Base-by-base conservation (phyloP, 306 rosid species). In the Corylus heterophylla region DNA sequence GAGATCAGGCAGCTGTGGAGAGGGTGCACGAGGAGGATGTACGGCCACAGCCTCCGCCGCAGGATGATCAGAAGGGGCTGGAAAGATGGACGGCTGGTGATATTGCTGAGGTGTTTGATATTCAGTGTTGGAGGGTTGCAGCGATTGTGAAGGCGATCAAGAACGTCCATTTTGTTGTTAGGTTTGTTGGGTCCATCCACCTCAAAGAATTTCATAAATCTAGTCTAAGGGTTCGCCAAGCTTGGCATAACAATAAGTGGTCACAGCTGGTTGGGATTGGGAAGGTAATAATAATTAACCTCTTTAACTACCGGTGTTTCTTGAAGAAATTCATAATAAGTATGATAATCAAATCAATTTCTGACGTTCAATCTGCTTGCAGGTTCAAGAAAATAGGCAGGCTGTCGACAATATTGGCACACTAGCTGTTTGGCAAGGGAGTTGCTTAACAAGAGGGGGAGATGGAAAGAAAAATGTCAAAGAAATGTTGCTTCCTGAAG, bases 231-330 rank as follows among this genome's bases (percentile, higher is more conserved):
- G 55, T 63, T 58, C 66, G 69, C 22, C 81, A 66, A 63, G 75
- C 58, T 54, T 82, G 82, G 81, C 79, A 62, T 45, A 76, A 62
- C 74, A 52, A 81, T 35, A 71, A 71, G 69, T 81, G 85, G 78
- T 76, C 81, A 25, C 35, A 31, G 35, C 35, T 31, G 35, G 35
- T 31, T 31, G 70, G 25, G 61, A 39, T 62, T 52, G 52, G n/a
- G 27, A 76, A 82, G 66, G 82, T 82, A 77, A 59, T 31, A 22
- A 22, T 29, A 29, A 29, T 29, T 31, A 31, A 31, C 35, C 35
- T 1, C 35, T 31, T 29, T 31, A 31, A 31, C 35, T 31, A 4
- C 48, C 42, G 14, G 48, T 4, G 54, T 54, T 56, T 59, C 64
- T 75, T 22, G 25, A 22, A 22, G n/a, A n/a, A n/a, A n/a, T n/a